phyloP scores from a whole-genome alignment of 805 yeast species.

The Candida sanyiensis region DNA sequence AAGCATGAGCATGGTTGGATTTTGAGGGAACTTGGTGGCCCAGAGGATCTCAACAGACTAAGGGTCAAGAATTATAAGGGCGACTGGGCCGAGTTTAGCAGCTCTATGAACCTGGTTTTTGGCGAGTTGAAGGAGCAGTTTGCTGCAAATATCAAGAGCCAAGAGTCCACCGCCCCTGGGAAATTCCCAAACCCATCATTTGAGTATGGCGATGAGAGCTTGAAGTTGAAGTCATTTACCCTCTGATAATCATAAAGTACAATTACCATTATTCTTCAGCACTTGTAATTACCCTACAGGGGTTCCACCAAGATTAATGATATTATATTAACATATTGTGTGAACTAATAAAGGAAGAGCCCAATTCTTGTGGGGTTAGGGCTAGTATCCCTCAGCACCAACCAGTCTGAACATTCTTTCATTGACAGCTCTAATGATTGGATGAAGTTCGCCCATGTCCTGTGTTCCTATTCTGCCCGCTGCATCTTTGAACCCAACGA shows the following conservation, averaged over 20 bases:
- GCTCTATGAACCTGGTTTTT: constrained; percentile 12
- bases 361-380: not conserved
- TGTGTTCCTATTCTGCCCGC: constrained; percentile 17
- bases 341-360: not conserved
- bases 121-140: constrained; percentile 1
- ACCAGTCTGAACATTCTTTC: constrained; percentile 29
- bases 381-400: constrained; percentile 23
- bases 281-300: too few relatives aligned
- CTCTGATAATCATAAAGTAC: too few relatives aligned
- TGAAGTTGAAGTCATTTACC: not conserved
- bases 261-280: too few relatives aligned
- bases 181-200: not conserved
- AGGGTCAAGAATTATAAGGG: constrained; percentile 26
- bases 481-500: constrained; percentile 50
- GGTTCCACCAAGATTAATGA: too few relatives aligned
- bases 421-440: constrained; percentile 26
- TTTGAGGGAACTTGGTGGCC: constrained; percentile 9
- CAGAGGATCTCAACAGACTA: constrained; percentile 18
- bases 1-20: constrained; percentile 17
- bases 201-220: not conserved
- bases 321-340: not conserved
- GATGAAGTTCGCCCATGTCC: constrained; percentile 15
- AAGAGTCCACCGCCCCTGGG: not conserved
- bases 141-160: not conserved
- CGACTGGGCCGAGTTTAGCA: constrained; percentile 23